Percentiles rank a stretch among this genome's conserved stretches.
phyloP scores from a whole-genome alignment of 306 rosid species.

The Cucumis melo region DNA sequence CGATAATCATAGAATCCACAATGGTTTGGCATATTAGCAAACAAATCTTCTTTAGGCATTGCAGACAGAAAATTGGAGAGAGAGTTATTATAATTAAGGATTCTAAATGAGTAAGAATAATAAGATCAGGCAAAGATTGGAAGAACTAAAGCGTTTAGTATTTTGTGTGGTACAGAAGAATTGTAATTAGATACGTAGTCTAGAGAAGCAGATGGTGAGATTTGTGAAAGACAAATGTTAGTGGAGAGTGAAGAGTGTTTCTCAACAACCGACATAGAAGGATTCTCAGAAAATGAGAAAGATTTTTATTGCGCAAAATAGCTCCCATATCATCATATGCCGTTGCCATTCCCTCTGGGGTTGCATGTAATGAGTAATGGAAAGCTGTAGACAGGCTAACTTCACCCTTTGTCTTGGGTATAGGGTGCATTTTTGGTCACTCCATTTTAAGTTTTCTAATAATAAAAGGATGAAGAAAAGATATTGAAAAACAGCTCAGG shows the following conservation, averaged over 20 bases:
- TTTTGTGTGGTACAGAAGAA: background rate
- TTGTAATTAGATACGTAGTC: background rate
- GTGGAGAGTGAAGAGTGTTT: conserved; percentile 1
- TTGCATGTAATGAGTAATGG: background rate
- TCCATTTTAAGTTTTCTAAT: background rate
- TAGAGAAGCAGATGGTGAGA: background rate
- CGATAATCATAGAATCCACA: background rate
- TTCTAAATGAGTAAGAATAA: background rate
- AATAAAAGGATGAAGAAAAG: background rate
- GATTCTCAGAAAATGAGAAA: background rate
- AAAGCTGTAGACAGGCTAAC: background rate
- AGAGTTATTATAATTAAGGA: background rate
- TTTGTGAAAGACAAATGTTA: background rate
- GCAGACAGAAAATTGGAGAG: background rate
- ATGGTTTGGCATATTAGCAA: background rate
- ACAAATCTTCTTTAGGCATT: background rate
- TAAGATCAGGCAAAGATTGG: background rate
- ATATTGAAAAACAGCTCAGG: too few species aligned
- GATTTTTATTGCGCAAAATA: background rate
- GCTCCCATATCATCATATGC: background rate
- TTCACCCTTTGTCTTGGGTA: background rate
- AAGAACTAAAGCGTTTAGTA: background rate
- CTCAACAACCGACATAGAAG: conserved; percentile 1
- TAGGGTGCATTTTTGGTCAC: background rate
- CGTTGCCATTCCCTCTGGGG: background rate